Evolutionary conservation across 371 early-diverging fungal species (phyloP).

Genomic region (Haplosporangium sp.): DNA sequence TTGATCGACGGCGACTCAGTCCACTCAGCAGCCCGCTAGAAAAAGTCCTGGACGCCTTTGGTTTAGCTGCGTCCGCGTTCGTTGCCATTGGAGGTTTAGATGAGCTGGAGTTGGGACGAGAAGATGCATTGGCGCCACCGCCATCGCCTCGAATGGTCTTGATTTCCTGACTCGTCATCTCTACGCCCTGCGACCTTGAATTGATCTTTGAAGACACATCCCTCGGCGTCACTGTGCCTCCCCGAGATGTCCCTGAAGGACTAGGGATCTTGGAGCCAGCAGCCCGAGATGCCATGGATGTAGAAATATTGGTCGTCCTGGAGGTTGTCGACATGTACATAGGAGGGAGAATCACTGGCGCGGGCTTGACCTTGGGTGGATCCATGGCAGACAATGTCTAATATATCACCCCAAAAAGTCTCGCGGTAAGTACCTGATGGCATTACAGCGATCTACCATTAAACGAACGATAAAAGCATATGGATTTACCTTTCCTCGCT

Average conservation of each 20-base stretch:
- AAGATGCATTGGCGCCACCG: background rate
- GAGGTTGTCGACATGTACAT: constrained; percentile 52
- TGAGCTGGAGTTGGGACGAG: constrained; percentile 7
- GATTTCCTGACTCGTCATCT: constrained; percentile 24
- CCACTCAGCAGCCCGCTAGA: constrained; percentile 37
- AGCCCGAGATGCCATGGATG: constrained; percentile 28
- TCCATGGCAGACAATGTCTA: constrained; percentile 50
- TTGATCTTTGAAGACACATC: constrained; percentile 20
- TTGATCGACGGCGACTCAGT: constrained; percentile 31
- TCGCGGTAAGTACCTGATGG: too few relatives aligned
- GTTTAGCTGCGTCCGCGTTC: constrained; percentile 6
- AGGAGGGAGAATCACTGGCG: constrained; percentile 39
- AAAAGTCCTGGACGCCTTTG: constrained; percentile 40
- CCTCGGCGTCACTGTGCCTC: constrained; percentile 19
- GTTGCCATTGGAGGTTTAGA: constrained; percentile 1
- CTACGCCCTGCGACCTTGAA: constrained; percentile 5
- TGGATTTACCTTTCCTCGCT: constrained; percentile 44
- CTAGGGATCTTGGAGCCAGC: constrained; percentile 48
- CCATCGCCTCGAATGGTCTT: constrained; percentile 43
- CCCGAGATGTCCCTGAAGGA: constrained; percentile 29
- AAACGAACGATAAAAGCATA: constrained; percentile 4
- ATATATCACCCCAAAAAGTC: background rate
- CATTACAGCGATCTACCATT: too few relatives aligned
- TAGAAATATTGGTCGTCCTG: constrained; percentile 14
- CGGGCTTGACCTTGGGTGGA: constrained; percentile 48